Evolutionary conservation across 1,139 yeast genomes (phyloP).

Genomic region (Protomyces arabidopsidicola): DNA sequence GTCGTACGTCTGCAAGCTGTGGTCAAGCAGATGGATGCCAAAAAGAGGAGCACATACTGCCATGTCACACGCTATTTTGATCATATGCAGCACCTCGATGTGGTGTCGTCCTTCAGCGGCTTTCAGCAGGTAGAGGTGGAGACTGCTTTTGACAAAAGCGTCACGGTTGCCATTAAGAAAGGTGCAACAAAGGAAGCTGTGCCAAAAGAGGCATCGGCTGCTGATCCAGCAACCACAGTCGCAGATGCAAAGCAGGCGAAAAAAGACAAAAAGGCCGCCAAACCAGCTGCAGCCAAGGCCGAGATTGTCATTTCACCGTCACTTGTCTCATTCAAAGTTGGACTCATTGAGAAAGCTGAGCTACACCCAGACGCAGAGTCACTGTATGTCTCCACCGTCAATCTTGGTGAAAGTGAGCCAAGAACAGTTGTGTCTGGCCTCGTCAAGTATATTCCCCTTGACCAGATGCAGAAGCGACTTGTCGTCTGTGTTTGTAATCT

Average conservation of each 20-base stretch:
- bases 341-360: slow-evolving; percentile 91
- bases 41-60: slow-evolving; percentile 55
- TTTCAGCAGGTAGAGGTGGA: background rate
- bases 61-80: slow-evolving; percentile 92
- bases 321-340: slow-evolving; percentile 80
- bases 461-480: slow-evolving; percentile 74
- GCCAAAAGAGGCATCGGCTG: slow-evolving; percentile 15
- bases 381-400: slow-evolving; percentile 90
- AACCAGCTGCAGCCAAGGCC: slow-evolving; percentile 4
- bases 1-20: slow-evolving; percentile 61
- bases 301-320: slow-evolving; percentile 49
- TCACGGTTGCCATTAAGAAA: slow-evolving; percentile 21
- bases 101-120: slow-evolving; percentile 1
- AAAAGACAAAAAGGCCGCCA: slow-evolving; percentile 46
- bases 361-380: slow-evolving; percentile 98
- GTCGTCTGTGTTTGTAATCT: slow-evolving; percentile 74
- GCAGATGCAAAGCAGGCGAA: slow-evolving; percentile 47
- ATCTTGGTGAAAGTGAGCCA: slow-evolving; percentile 92
- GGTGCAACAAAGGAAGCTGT: slow-evolving; percentile 20
- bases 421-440: slow-evolving; percentile 97
- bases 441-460: slow-evolving; percentile 70
- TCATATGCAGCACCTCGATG: slow-evolving; percentile 57
- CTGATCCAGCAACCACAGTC: slow-evolving; percentile 15
- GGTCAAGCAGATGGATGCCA: slow-evolving; percentile 54
- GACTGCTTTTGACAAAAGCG: slow-evolving; percentile 5